These are phyloP conservation scores for Aureobasidium mangrovei DNA, from an alignment of 2,329 filamentous ascomycete species.

Conservation along the genomic window DNA sequence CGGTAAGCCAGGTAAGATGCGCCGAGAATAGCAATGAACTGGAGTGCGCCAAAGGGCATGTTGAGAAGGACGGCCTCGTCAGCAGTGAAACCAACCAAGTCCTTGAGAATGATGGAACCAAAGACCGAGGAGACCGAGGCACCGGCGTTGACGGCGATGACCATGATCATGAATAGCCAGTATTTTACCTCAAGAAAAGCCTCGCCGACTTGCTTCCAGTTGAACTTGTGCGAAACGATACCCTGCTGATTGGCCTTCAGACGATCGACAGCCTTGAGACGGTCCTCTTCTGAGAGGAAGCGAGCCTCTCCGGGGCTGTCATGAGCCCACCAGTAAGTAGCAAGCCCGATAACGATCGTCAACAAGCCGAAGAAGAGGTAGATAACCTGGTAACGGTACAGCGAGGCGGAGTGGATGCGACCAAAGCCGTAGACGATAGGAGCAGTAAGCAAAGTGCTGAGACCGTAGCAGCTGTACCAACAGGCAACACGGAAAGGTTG, in stretches of 20 bases:
- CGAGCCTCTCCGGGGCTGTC: constrained; percentile 15
- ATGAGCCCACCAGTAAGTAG: constrained; percentile 13
- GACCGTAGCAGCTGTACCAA: constrained; percentile 15
- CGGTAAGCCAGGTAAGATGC: constrained; percentile 14
- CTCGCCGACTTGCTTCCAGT: constrained; percentile 36
- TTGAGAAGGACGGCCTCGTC: constrained; percentile 15
- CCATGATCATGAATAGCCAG: constrained; percentile 34
- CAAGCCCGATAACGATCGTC: constrained; percentile 13
- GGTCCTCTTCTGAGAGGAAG: constrained; percentile 41
- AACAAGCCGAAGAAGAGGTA: constrained; percentile 15
- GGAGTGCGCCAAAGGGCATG: constrained; percentile 14
- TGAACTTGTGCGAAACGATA: constrained; percentile 38
- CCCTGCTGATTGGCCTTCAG: constrained; percentile 44
- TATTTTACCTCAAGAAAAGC: constrained; percentile 38
- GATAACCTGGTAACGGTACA: constrained; percentile 14
- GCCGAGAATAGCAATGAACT: constrained; percentile 11
- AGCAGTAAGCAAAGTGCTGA: constrained; percentile 11
- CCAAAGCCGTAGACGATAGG: constrained; percentile 15
- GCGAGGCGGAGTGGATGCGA: constrained; percentile 8
- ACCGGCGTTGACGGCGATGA: constrained; percentile 9
- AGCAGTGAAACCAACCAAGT: constrained; percentile 10
- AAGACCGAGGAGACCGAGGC: constrained; percentile 14
- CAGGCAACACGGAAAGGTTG: constrained; percentile 15
- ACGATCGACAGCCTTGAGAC: constrained; percentile 39
- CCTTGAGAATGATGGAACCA: constrained; percentile 14